These are phyloP conservation scores for Astrephomene gubernaculifera DNA, from an alignment of 139 green algal species.

Conservation along the genomic window DNA sequence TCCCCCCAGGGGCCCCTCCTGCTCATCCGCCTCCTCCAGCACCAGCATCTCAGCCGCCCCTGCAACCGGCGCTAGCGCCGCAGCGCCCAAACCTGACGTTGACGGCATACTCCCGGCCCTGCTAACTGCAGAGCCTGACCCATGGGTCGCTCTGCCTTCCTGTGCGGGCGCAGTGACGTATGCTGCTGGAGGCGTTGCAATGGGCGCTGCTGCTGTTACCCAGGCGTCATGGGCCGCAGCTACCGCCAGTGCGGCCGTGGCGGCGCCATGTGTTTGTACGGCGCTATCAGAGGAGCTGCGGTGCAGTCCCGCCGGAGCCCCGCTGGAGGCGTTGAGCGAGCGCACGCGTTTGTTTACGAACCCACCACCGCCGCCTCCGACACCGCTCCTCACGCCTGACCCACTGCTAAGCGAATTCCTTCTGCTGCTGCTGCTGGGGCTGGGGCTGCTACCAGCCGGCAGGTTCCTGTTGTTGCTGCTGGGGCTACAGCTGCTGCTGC, in stretches of 20 bases:
- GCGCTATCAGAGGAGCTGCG: conserved; percentile 19
- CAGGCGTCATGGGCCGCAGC: neutral
- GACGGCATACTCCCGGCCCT: neutral
- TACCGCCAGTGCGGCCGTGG: neutral
- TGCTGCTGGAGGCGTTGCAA: neutral
- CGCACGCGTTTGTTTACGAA: neutral
- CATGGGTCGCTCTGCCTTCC: neutral
- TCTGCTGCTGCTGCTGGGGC: neutral
- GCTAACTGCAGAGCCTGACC: neutral
- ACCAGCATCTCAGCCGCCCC: neutral
- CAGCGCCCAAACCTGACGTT: neutral
- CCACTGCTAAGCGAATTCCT: neutral
- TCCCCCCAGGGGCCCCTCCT: neutral
- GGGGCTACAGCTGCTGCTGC: neutral
- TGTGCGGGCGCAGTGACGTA: neutral
- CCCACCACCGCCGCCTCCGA: conserved; percentile 1
- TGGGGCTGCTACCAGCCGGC: neutral
- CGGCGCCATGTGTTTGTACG: neutral
- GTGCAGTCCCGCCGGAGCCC: neutral
- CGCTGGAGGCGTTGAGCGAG: neutral
- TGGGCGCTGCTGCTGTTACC: neutral
- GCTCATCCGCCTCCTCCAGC: conserved; percentile 28
- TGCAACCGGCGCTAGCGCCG: neutral
- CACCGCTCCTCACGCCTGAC: neutral
- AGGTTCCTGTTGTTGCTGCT: neutral